A percentile compares a stretch with the other conserved stretches of the same genome.
phyloP scores from a whole-genome alignment of 2,329 filamentous ascomycete species.

The Epicoccum sorghinum region DNA sequence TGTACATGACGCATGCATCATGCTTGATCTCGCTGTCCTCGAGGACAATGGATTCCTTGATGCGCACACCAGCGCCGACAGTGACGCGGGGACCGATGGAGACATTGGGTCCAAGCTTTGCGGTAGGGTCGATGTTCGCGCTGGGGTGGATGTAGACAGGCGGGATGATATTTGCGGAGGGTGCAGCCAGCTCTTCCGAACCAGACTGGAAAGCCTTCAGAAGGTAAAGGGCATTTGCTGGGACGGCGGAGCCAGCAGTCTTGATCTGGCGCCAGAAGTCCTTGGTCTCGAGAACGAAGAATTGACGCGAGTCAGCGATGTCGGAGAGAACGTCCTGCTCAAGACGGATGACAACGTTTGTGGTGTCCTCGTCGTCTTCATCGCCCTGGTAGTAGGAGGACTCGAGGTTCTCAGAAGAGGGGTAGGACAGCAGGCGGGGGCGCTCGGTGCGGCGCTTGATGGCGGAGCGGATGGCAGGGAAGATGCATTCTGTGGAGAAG shows the following conservation, averaged over 20 bases:
- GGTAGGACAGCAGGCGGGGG: slow-evolving; percentile 91
- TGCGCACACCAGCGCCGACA: slow-evolving; percentile 83
- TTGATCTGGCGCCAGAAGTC: slow-evolving; percentile 99
- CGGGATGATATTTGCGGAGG: slow-evolving; percentile 85
- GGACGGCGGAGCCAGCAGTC: slow-evolving; percentile 94
- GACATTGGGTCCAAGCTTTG: slow-evolving; percentile 96
- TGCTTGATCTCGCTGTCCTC: slow-evolving; percentile 97
- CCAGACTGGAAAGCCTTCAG: slow-evolving; percentile 88
- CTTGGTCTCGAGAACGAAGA: slow-evolving; percentile 98
- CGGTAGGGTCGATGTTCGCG: slow-evolving; percentile 88
- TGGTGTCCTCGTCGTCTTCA: slow-evolving; percentile 74
- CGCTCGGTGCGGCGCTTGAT: slow-evolving; percentile 96
- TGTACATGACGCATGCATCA: slow-evolving; percentile 92
- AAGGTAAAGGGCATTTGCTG: slow-evolving; percentile 94
- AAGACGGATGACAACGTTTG: slow-evolving; percentile 86
- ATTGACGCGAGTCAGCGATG: slow-evolving; percentile 94
- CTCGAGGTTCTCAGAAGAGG: slow-evolving; percentile 91
- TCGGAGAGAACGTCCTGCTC: slow-evolving; percentile 97
- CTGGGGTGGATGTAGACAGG: slow-evolving; percentile 96
- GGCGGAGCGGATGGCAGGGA: slow-evolving; percentile 90
- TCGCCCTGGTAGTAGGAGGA: slow-evolving; percentile 64
- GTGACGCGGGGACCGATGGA: slow-evolving; percentile 89
- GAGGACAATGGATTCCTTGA: slow-evolving; percentile 95
- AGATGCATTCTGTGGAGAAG: slow-evolving; percentile 93
- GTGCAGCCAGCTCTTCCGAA: slow-evolving; percentile 79